phyloP scores from a whole-genome alignment of 495 filamentous ascomycete genomes.

The Aspergillus kassunensis region DNA sequence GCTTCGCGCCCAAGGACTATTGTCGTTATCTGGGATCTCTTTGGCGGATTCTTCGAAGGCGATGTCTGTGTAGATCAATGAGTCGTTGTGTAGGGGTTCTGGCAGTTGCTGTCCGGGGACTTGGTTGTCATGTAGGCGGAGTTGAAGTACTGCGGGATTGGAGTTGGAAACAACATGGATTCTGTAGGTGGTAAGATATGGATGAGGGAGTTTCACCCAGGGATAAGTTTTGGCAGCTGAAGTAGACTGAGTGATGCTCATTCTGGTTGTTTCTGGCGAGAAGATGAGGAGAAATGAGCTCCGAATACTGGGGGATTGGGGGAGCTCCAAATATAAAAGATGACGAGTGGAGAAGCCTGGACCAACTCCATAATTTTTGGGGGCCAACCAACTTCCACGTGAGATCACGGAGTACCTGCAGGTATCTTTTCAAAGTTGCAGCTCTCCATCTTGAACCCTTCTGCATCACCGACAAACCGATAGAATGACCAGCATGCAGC shows the following conservation, averaged over 20 bases:
- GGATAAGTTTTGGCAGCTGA: conserved; percentile 7
- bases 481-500: conserved; percentile 14
- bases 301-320: neutral
- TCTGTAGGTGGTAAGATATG: conserved; percentile 28
- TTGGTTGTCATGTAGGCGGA: conserved; percentile 24
- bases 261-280: neutral
- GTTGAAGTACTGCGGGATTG: conserved; percentile 20
- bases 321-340: neutral
- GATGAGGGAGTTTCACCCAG: conserved; percentile 24
- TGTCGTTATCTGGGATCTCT: conserved; percentile 32
- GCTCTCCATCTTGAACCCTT: neutral
- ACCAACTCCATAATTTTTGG: neutral
- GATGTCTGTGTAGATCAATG: conserved; percentile 32
- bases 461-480: neutral
- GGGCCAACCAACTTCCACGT: neutral
- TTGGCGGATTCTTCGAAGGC: conserved; percentile 16
- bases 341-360: conserved; percentile 1
- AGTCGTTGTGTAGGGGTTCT: conserved; percentile 29
- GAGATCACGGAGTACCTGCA: neutral
- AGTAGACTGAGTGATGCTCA: neutral
- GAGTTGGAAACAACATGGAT: conserved; percentile 25
- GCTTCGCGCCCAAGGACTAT: conserved; percentile 44
- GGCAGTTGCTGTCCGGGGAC: conserved; percentile 23
- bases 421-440: neutral
- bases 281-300: conserved; percentile 3